These are phyloP conservation scores for Gillenia trifoliata DNA, from an alignment of 306 rosid genomes.

Conservation along the genomic window DNA sequence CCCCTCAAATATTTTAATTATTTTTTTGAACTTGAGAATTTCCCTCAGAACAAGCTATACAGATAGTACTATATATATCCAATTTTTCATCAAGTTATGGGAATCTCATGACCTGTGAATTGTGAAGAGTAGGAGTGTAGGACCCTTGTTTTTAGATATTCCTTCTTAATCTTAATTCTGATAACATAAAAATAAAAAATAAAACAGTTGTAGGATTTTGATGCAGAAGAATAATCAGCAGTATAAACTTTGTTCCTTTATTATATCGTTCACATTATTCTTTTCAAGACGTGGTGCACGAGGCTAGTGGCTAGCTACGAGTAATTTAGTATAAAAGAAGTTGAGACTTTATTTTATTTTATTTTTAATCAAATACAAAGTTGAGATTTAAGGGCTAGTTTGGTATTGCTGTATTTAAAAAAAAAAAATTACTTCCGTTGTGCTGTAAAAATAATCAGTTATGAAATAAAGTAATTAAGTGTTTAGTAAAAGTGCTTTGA, in stretches of 20 bases:
- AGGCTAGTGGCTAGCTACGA: not conserved
- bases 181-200: not conserved
- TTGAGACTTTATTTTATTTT: not conserved
- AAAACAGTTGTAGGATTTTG: not conserved
- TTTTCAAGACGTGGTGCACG: not conserved
- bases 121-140: not conserved
- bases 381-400: too few relatives aligned
- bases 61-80: not conserved
- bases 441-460: too few relatives aligned
- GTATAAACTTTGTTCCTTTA: not conserved
- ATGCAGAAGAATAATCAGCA: not conserved
- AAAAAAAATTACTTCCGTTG: too few relatives aligned
- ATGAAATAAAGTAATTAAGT: too few relatives aligned
- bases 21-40: not conserved
- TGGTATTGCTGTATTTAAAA: too few relatives aligned
- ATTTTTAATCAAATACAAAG: not conserved
- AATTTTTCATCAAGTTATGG: not conserved
- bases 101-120: not conserved
- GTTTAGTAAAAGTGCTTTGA: too few relatives aligned
- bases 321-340: not conserved
- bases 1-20: not conserved
- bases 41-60: too few relatives aligned
- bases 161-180: not conserved
- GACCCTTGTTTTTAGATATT: not conserved
- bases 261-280: not conserved